Evolutionary conservation across 2,329 filamentous ascomycete species (phyloP).

Genomic region (Monosporascus sp.): DNA sequence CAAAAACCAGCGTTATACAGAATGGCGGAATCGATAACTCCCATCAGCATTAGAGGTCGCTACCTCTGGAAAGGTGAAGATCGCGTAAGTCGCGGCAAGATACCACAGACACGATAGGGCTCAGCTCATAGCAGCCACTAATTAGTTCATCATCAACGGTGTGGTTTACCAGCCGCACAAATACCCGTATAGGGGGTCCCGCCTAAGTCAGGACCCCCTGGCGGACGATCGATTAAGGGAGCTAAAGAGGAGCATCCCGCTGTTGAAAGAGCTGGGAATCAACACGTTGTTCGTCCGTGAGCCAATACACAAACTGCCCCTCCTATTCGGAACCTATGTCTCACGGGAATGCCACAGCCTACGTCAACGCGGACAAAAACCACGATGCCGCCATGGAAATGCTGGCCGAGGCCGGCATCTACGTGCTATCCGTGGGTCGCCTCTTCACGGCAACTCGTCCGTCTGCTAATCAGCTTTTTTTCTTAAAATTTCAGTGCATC

Average conservation of each 20-base stretch:
- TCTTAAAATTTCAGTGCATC: too few species aligned
- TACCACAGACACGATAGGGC: not conserved
- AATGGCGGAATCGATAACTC: constrained; percentile 9
- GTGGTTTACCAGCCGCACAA: constrained; percentile 13
- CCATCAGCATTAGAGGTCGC: constrained; percentile 12
- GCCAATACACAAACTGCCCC: not conserved
- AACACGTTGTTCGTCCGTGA: constrained; percentile 22
- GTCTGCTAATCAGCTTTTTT: not conserved
- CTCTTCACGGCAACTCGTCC: not conserved
- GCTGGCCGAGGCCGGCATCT: constrained; percentile 19
- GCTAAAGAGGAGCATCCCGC: constrained; percentile 14
- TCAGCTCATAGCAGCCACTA: not conserved
- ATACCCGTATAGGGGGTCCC: not conserved
- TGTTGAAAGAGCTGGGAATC: constrained; percentile 19
- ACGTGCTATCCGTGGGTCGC: constrained; percentile 20
- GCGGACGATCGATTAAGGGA: constrained; percentile 13
- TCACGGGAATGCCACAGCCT: constrained; percentile 4
- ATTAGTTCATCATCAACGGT: constrained; percentile 18
- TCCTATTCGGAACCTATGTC: not conserved
- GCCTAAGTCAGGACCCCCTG: constrained; percentile 10
- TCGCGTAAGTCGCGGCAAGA: constrained; percentile 7
- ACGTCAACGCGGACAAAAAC: constrained; percentile 11
- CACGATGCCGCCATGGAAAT: constrained; percentile 17
- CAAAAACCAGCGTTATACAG: constrained; percentile 2
- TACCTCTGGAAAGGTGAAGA: constrained; percentile 16